These are phyloP conservation scores for Pleurotus pulmonarius DNA, from an alignment of 768 basidiomycete genomes.

Conservation along the genomic window DNA sequence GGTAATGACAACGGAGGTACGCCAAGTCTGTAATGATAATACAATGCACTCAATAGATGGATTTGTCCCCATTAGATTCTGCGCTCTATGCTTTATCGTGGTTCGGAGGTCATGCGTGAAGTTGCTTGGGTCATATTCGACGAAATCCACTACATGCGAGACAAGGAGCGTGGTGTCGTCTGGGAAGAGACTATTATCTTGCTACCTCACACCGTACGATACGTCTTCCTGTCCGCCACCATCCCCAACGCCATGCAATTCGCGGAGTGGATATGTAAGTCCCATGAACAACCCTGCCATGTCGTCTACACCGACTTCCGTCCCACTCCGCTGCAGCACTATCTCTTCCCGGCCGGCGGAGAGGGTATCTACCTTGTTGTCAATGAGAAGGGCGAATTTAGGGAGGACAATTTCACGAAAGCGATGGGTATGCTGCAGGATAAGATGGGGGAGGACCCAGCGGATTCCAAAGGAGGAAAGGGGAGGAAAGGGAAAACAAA, in stretches of 20 bases:
- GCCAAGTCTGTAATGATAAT: too few relatives aligned
- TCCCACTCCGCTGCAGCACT: conserved; percentile 96
- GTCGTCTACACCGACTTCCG: conserved; percentile 99
- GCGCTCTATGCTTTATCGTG: conserved; percentile 97
- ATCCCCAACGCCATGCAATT: conserved; percentile 99
- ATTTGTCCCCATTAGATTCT: conserved; percentile 64
- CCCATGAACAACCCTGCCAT: conserved; percentile 96
- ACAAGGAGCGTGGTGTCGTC: conserved; percentile 98
- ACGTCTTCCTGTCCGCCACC: conserved; percentile 98
- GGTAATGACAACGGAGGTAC: conserved; percentile 98
- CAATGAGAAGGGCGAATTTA: conserved; percentile 97
- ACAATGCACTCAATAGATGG: too few relatives aligned
- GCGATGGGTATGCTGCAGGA: conserved; percentile 95
- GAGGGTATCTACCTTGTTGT: conserved; percentile 98
- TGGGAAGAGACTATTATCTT: conserved; percentile 99
- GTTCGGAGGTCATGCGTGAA: conserved; percentile 98
- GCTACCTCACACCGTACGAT: conserved; percentile 92
- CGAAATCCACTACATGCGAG: conserved; percentile 99
- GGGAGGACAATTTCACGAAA: conserved; percentile 96
- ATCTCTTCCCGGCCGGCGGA: conserved; percentile 94
- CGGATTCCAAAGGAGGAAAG: conserved; percentile 79
- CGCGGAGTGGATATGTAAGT: conserved; percentile 97
- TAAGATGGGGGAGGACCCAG: conserved; percentile 84
- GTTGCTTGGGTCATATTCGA: conserved; percentile 99
- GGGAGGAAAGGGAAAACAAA: conserved; percentile 89